Conservation (phyloP, 371 early-diverging fungal species). For the Mortierella sp. region DNA sequence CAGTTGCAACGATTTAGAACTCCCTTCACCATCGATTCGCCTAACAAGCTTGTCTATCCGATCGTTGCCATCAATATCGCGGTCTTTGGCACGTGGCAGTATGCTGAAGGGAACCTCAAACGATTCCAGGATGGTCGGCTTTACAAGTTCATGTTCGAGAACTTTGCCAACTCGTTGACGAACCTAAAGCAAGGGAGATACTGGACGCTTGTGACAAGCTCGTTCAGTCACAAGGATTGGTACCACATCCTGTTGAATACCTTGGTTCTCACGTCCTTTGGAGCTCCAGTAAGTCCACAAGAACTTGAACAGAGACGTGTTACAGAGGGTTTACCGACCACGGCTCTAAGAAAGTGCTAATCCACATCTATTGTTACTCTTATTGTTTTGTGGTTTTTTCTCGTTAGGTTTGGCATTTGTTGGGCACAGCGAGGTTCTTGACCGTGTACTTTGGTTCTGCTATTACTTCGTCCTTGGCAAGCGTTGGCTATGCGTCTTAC, state of each 20-base stretch:
- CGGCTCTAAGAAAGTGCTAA: too few species aligned
- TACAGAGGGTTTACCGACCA: too few species aligned
- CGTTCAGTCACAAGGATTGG: constrained; percentile 61
- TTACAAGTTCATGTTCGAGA: constrained; percentile 57
- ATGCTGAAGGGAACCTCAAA: constrained; percentile 57
- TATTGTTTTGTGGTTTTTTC: background rate
- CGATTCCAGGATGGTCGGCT: constrained; percentile 60
- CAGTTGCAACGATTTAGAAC: constrained; percentile 15
- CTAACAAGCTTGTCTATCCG: constrained; percentile 57
- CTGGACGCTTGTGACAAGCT: constrained; percentile 62
- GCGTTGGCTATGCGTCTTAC: constrained; percentile 23
- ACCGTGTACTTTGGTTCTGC: constrained; percentile 39
- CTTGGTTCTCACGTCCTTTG: constrained; percentile 58
- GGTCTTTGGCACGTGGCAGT: constrained; percentile 65
- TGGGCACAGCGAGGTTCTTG: constrained; percentile 39
- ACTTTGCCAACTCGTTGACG: constrained; percentile 58
- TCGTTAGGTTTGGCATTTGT: constrained; percentile 25
- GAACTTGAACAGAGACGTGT: too few species aligned
- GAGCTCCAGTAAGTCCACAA: constrained; percentile 36
- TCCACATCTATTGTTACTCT: background rate
- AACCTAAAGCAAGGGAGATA: constrained; percentile 54
- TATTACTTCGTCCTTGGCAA: constrained; percentile 26
- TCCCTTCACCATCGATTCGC: constrained; percentile 18
- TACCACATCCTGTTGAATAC: constrained; percentile 65
- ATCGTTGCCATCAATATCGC: constrained; percentile 61